phyloP scores from a whole-genome alignment of 148 eudicot species.

The Amaranthus cruentus region DNA sequence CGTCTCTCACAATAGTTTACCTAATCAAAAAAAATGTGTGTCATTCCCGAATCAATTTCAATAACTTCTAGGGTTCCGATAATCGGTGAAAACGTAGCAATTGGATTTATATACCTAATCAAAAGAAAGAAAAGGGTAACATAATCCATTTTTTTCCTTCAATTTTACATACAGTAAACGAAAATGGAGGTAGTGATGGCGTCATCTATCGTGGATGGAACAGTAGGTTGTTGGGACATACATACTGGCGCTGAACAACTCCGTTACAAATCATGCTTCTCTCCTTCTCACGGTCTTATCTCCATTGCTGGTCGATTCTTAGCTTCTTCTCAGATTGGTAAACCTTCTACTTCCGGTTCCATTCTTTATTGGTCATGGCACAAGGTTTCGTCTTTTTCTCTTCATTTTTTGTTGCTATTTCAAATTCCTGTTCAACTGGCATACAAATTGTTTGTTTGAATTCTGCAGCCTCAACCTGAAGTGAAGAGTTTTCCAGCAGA shows the following conservation, averaged over 20 bases:
- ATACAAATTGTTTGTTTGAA: neutral
- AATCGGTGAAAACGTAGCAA: too few relatives aligned
- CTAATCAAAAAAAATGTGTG: too few relatives aligned
- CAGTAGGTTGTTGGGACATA: conserved; percentile 73
- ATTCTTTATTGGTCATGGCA: conserved; percentile 86
- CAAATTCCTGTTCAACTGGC: too few relatives aligned
- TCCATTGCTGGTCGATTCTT: conserved; percentile 61
- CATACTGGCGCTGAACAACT: conserved; percentile 53
- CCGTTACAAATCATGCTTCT: conserved; percentile 51
- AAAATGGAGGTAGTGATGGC: conserved; percentile 50
- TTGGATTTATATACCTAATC: too few relatives aligned
- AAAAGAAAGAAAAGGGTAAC: neutral
- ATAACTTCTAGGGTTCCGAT: too few relatives aligned
- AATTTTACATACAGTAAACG: neutral
- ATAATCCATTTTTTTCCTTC: neutral
- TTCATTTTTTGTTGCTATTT: too few relatives aligned
- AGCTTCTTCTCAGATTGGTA: conserved; percentile 71
- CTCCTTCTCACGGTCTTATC: conserved; percentile 67
- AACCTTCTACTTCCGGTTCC: conserved; percentile 57
- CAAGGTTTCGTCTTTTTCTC: conserved; percentile 41
- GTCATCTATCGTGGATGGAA: conserved; percentile 60
- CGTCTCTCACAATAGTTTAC: too few relatives aligned
- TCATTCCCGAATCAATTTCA: too few relatives aligned
- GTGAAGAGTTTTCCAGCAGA: conserved; percentile 83
- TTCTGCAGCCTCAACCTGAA: conserved; percentile 74